These are phyloP conservation scores for Diaporthe citriasiana DNA, from an alignment of 2,329 filamentous ascomycete species.

Conservation along the genomic window DNA sequence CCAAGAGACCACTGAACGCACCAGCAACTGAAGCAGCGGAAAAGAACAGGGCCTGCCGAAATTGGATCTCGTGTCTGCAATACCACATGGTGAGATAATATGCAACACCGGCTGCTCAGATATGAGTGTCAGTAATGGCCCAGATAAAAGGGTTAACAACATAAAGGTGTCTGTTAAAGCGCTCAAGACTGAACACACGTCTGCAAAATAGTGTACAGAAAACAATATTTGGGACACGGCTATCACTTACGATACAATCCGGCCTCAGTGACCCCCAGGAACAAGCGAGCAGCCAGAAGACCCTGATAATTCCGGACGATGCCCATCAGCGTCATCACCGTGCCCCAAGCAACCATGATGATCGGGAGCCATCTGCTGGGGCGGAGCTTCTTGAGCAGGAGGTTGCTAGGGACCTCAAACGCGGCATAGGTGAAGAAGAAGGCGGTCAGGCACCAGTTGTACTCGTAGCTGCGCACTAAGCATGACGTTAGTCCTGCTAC, in stretches of 20 bases:
- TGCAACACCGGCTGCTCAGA: constrained; percentile 44
- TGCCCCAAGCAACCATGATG: constrained; percentile 77
- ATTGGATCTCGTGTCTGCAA: constrained; percentile 67
- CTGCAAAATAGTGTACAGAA: constrained; percentile 49
- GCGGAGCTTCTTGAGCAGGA: constrained; percentile 80
- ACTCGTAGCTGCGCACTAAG: constrained; percentile 76
- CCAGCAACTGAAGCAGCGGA: constrained; percentile 85
- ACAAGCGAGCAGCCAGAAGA: constrained; percentile 65
- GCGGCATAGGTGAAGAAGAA: constrained; percentile 87
- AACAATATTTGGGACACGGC: constrained; percentile 56
- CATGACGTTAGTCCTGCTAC: too few species aligned
- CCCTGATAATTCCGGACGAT: constrained; percentile 64
- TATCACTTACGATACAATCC: constrained; percentile 66
- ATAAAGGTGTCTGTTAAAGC: neutral
- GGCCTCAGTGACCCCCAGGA: constrained; percentile 76
- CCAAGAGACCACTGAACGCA: constrained; percentile 76
- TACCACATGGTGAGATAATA: constrained; percentile 73
- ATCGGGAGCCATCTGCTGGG: constrained; percentile 81
- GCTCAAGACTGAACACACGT: neutral
- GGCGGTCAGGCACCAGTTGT: constrained; percentile 77
- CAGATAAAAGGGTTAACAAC: neutral
- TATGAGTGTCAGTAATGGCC: neutral
- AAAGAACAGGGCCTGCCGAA: constrained; percentile 81
- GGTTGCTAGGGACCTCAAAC: constrained; percentile 83
- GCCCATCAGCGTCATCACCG: constrained; percentile 66